Percentiles rank a stretch among this genome's conserved stretches.
These are phyloP conservation scores for Aschersonia sp. DNA, from an alignment of 2,329 filamentous ascomycete species.

Conservation along the genomic window DNA sequence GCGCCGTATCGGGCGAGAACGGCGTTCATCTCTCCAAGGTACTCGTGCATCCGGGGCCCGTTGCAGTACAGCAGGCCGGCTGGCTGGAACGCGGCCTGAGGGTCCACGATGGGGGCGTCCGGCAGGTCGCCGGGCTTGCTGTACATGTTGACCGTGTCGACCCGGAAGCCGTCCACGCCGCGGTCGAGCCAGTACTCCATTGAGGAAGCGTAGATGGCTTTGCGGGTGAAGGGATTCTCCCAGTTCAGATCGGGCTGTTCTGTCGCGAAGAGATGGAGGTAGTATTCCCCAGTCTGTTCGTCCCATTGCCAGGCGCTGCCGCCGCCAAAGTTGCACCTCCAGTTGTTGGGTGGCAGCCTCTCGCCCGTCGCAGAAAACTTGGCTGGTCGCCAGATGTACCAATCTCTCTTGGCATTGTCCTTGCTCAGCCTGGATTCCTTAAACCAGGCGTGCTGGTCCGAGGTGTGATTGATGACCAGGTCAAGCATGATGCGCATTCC, in stretches of 20 bases:
- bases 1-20: slow-evolving; percentile 45
- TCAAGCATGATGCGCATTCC: slow-evolving; percentile 61
- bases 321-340: slow-evolving; percentile 46
- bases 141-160: slow-evolving; percentile 62
- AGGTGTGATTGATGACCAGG: slow-evolving; percentile 66
- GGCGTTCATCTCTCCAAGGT: slow-evolving; percentile 48
- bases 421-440: slow-evolving; percentile 46
- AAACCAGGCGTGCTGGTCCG: slow-evolving; percentile 59
- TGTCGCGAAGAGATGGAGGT: slow-evolving; percentile 59
- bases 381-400: slow-evolving; percentile 48
- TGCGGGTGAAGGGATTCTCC: slow-evolving; percentile 53
- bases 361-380: slow-evolving; percentile 39
- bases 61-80: slow-evolving; percentile 47
- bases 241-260: slow-evolving; percentile 80
- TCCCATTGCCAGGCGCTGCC: slow-evolving; percentile 57
- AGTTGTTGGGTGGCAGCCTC: slow-evolving; percentile 61
- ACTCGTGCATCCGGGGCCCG: slow-evolving; percentile 55
- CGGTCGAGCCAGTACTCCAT: slow-evolving; percentile 70
- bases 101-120: slow-evolving; percentile 40
- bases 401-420: slow-evolving; percentile 50
- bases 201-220: slow-evolving; percentile 54
- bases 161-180: slow-evolving; percentile 59
- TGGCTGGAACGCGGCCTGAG: slow-evolving; percentile 31
- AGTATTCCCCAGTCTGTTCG: slow-evolving; percentile 58
- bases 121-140: slow-evolving; percentile 45